These are phyloP conservation scores for Alternaria postmessia DNA, from an alignment of 2,329 filamentous ascomycete species.

Conservation along the genomic window DNA sequence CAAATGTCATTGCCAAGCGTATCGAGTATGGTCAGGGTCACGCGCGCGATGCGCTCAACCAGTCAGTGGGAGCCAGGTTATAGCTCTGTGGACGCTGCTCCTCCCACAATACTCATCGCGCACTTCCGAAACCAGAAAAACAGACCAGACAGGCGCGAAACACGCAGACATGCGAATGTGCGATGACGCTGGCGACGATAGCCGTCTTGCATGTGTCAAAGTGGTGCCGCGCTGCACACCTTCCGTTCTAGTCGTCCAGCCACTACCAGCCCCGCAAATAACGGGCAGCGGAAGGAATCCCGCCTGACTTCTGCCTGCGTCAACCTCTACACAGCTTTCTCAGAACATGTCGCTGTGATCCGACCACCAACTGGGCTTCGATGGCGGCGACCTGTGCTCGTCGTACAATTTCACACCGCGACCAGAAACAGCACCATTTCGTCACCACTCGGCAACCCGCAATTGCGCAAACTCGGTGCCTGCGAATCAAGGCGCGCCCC, in stretches of 20 bases:
- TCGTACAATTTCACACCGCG: constrained; percentile 11
- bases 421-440: constrained; percentile 4
- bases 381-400: constrained; percentile 15
- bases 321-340: constrained; percentile 7
- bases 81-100: not conserved
- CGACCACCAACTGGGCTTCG: constrained; percentile 11
- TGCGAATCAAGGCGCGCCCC: constrained; percentile 13
- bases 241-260: constrained; percentile 18
- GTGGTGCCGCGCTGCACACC: constrained; percentile 14
- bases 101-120: not conserved
- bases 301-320: constrained; percentile 17
- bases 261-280: constrained; percentile 22
- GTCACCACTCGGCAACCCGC: constrained; percentile 8
- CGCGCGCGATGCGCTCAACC: not conserved
- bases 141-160: not conserved
- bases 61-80: not conserved
- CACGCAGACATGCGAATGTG: not conserved
- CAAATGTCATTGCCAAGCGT: not conserved
- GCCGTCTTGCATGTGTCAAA: constrained; percentile 6
- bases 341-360: constrained; percentile 15
- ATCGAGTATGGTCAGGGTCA: not conserved
- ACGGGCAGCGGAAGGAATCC: constrained; percentile 21
- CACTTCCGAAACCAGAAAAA: not conserved
- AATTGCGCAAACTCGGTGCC: constrained; percentile 2
- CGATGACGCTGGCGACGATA: not conserved